Evolutionary conservation across 2,329 filamentous ascomycete species (phyloP).

Genomic region (Arthrobotrys pseudoclavata): DNA sequence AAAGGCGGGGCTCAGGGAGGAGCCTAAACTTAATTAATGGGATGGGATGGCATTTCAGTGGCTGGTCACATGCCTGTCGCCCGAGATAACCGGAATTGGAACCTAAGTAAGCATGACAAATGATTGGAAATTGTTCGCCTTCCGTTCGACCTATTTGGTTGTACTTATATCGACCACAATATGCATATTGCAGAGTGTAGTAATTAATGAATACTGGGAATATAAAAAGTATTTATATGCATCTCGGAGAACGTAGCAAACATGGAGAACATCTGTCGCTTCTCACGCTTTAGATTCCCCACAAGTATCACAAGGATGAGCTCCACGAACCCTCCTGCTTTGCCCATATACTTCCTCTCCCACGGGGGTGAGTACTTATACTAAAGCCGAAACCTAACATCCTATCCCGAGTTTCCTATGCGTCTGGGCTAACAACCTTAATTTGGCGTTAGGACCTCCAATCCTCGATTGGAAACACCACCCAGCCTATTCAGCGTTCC

Average conservation of each 20-base stretch:
- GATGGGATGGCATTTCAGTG: slow-evolving; percentile 7
- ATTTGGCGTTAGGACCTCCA: slow-evolving; percentile 31
- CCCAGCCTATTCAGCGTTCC: slow-evolving; percentile 76
- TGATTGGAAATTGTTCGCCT: slow-evolving; percentile 45
- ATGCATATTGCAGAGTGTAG: slow-evolving; percentile 1
- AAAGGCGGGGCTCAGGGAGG: neutral
- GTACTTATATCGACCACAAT: neutral
- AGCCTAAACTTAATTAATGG: slow-evolving; percentile 1
- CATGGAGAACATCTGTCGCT: slow-evolving; percentile 10
- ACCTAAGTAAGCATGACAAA: slow-evolving; percentile 56
- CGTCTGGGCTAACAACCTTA: neutral
- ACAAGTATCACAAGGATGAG: slow-evolving; percentile 27
- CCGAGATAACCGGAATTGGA: slow-evolving; percentile 38
- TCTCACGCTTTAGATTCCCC: slow-evolving; percentile 9
- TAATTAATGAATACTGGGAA: too few relatives aligned
- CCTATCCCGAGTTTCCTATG: too few relatives aligned
- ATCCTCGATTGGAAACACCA: slow-evolving; percentile 78
- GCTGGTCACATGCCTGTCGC: slow-evolving; percentile 52
- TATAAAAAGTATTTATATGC: slow-evolving; percentile 2
- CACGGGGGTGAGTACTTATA: slow-evolving; percentile 41
- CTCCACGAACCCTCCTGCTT: slow-evolving; percentile 11
- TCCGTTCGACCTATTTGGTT: neutral
- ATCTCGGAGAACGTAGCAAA: neutral
- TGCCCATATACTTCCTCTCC: slow-evolving; percentile 51
- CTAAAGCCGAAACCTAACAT: neutral